Evolutionary conservation across 2,329 filamentous ascomycete species (phyloP).

Genomic region (Seiridium cupressi): DNA sequence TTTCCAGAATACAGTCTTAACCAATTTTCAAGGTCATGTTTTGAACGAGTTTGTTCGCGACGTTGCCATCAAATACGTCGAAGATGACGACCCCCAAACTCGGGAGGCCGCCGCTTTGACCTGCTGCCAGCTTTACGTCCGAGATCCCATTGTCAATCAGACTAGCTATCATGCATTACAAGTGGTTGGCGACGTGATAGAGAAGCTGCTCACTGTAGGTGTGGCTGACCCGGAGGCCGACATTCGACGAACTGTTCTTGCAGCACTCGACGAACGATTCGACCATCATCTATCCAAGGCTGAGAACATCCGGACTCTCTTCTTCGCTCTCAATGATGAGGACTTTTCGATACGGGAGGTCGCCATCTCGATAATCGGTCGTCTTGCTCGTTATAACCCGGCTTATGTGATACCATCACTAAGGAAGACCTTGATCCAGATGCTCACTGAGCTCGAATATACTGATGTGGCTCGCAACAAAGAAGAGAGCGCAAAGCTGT

Average conservation of each 20-base stretch:
- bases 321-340: conserved; percentile 94
- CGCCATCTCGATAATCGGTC: conserved; percentile 93
- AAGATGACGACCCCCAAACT: conserved; percentile 91
- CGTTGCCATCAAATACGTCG: conserved; percentile 96
- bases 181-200: conserved; percentile 96
- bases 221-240: conserved; percentile 88
- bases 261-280: conserved; percentile 88
- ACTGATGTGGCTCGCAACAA: conserved; percentile 93
- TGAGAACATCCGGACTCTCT: conserved; percentile 93
- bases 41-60: conserved; percentile 98
- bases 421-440: conserved; percentile 91
- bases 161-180: conserved; percentile 96
- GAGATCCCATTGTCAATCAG: conserved; percentile 96
- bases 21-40: conserved; percentile 65
- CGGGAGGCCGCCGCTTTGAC: conserved; percentile 93
- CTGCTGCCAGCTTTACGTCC: conserved; percentile 95
- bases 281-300: conserved; percentile 96
- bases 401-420: conserved; percentile 97
- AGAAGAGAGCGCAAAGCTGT: conserved; percentile 90
- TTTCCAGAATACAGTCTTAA: conserved; percentile 7
- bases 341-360: conserved; percentile 90
- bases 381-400: conserved; percentile 85
- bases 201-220: conserved; percentile 91
- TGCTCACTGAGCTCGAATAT: conserved; percentile 94
- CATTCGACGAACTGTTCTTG: conserved; percentile 85